Conservation (phyloP, 2,329 filamentous ascomycete genomes). For the Tolypocladium ovalisporum region DNA sequence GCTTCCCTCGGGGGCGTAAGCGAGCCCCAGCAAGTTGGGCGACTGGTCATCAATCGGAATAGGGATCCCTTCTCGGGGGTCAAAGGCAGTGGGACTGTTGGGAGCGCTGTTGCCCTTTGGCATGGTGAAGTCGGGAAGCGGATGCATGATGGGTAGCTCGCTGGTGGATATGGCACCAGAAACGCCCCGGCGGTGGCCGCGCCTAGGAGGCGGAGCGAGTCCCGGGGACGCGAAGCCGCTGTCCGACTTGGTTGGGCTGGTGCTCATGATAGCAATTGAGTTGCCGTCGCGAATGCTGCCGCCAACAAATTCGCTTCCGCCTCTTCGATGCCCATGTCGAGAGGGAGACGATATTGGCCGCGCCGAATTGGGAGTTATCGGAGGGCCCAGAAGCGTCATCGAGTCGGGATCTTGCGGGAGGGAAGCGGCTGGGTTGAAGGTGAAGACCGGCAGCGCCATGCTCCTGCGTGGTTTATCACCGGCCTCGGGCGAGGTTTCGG, state of each 20-base stretch:
- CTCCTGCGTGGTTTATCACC: slow-evolving; percentile 16
- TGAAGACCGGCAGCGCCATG: slow-evolving; percentile 40
- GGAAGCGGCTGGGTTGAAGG: slow-evolving; percentile 41
- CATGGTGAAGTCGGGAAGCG: slow-evolving; percentile 38
- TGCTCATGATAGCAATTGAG: slow-evolving; percentile 51
- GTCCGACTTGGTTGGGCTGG: slow-evolving; percentile 57
- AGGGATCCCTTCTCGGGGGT: slow-evolving; percentile 8
- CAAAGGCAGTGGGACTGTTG: slow-evolving; percentile 44
- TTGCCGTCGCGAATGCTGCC: slow-evolving; percentile 52
- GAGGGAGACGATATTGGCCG: slow-evolving; percentile 42
- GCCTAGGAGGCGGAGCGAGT: slow-evolving; percentile 38
- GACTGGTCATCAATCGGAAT: slow-evolving; percentile 11
- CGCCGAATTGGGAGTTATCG: slow-evolving; percentile 41
- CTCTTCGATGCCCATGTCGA: slow-evolving; percentile 66
- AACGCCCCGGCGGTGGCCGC: slow-evolving; percentile 58
- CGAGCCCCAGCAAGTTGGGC: slow-evolving; percentile 3
- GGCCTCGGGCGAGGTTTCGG: slow-evolving; percentile 18
- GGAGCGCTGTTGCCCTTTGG: slow-evolving; percentile 52
- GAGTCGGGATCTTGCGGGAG: slow-evolving; percentile 19
- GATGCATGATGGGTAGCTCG: slow-evolving; percentile 63
- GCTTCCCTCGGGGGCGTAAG: not conserved
- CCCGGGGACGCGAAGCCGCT: slow-evolving; percentile 46
- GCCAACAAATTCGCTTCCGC: slow-evolving; percentile 79
- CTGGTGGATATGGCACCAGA: slow-evolving; percentile 77
- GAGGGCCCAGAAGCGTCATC: slow-evolving; percentile 37